Evolutionary conservation across 306 rosid species (phyloP).

Genomic region (Cicer chorassanicum): DNA sequence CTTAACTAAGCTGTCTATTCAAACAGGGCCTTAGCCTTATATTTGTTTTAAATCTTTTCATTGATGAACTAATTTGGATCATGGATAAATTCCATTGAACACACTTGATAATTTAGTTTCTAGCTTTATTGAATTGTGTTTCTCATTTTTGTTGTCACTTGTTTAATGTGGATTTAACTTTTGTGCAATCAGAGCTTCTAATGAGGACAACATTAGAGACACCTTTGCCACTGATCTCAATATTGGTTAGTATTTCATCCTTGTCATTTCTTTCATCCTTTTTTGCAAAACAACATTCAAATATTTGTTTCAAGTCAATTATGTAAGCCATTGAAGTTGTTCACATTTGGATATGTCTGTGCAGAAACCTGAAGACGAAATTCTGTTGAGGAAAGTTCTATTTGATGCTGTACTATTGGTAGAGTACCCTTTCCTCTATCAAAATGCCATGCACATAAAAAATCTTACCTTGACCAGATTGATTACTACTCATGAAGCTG

Average conservation of each 20-base stretch:
- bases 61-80: background rate
- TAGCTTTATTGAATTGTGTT: constrained; percentile 2
- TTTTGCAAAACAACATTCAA: constrained; percentile 6
- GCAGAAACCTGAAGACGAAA: constrained; percentile 76
- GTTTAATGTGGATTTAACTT: constrained; percentile 46
- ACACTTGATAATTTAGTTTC: constrained; percentile 24
- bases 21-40: no score
- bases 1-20: no score
- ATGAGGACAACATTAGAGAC: constrained; percentile 63
- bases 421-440: constrained; percentile 68
- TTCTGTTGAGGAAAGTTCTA: constrained; percentile 64
- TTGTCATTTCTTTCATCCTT: constrained; percentile 11
- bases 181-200: constrained; percentile 60
- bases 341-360: constrained; percentile 32
- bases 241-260: constrained; percentile 58
- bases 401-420: constrained; percentile 74
- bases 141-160: constrained; percentile 22
- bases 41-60: background rate
- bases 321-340: constrained; percentile 17
- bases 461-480: constrained; percentile 63
- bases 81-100: constrained; percentile 21
- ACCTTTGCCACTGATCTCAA: constrained; percentile 51
- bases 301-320: background rate
- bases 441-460: constrained; percentile 47
- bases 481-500: constrained; percentile 66